Evolutionary conservation across 139 green algal species (phyloP).

Genomic region (Coccomyxa sp.): DNA sequence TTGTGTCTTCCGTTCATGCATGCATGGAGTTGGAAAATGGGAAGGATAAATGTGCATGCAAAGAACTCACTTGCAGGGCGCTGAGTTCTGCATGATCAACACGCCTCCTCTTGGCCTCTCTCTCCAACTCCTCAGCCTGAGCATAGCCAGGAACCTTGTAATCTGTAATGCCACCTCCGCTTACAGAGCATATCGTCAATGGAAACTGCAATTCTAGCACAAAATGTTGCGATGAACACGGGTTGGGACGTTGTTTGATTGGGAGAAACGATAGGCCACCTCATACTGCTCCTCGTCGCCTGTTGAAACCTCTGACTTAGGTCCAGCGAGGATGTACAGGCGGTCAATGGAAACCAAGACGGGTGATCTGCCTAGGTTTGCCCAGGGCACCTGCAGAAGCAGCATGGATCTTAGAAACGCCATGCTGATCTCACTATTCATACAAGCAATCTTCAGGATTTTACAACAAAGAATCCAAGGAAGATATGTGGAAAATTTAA

Average conservation of each 20-base stretch:
- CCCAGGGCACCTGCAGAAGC: conserved; percentile 85
- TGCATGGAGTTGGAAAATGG: neutral
- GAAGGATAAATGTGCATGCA: neutral
- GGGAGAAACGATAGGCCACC: neutral
- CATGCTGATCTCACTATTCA: no score
- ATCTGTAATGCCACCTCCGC: neutral
- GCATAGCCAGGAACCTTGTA: conserved; percentile 1
- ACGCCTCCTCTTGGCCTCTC: conserved; percentile 15
- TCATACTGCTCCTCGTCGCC: neutral
- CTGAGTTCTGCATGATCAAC: conserved; percentile 40
- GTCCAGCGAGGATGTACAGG: conserved; percentile 85
- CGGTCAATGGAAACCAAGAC: conserved; percentile 90
- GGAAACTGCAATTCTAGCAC: neutral
- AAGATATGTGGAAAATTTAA: neutral
- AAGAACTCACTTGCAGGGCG: conserved; percentile 36
- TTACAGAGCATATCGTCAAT: neutral
- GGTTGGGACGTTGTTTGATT: neutral
- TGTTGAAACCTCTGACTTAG: conserved; percentile 21
- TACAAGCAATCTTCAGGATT: no score
- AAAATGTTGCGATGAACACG: neutral
- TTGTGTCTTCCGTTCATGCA: neutral
- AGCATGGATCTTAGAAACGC: neutral
- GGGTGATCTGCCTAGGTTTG: conserved; percentile 73
- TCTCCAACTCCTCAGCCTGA: conserved; percentile 10
- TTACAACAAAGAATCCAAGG: neutral